Evolutionary conservation across 2,329 filamentous ascomycete genomes (phyloP), one percentile per base, ranked within the genome.

Genomic region (Xylariales sp.): DNA sequence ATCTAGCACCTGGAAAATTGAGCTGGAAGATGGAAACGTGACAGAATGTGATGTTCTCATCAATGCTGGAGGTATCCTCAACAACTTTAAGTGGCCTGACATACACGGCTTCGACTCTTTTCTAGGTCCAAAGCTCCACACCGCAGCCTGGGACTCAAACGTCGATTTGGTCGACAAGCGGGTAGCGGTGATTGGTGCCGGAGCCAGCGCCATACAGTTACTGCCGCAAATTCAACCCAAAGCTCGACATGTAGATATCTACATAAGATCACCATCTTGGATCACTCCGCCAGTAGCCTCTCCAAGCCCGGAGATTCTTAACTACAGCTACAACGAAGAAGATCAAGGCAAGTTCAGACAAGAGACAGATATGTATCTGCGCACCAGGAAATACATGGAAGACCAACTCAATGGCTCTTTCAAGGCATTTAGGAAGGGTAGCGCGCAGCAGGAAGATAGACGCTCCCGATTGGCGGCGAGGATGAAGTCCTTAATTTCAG

Each of bases 91-190:
- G 36, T 72, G 68, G 63, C 76, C 76, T 2, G 62, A 66, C 14
- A 67, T 80, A 16, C 63, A 68, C 0, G 77, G 76, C 0, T 43
- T 72, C 0, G 46, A 66, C 2, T 59, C 56, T n/a, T 83, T 78
- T 56, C 55, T 65, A 36, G 77, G 76, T 7, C 50, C 57, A 6
- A 54, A 78, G 4, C 62, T 78, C 29, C 77, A 82, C 49, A 72
- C 72, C 0, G 70, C 77, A 2, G 61, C 66, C 25, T 83, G 75
- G 75, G 66, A 74, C 2, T 53, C 70, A 5, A 62, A 67, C 14
- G 56, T 74, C 7, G 62, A 73, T n/a, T 54, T 76, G 6, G 51
- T 51, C 2, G 66, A 57, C 18, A 74, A 74, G 44, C 58, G 60
- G 8, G 70, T 76, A 17, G 66, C 67, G 5, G 53, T 79, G n/a